Base-by-base conservation (phyloP, 2,329 filamentous ascomycete species). In the Calonectria montana region DNA sequence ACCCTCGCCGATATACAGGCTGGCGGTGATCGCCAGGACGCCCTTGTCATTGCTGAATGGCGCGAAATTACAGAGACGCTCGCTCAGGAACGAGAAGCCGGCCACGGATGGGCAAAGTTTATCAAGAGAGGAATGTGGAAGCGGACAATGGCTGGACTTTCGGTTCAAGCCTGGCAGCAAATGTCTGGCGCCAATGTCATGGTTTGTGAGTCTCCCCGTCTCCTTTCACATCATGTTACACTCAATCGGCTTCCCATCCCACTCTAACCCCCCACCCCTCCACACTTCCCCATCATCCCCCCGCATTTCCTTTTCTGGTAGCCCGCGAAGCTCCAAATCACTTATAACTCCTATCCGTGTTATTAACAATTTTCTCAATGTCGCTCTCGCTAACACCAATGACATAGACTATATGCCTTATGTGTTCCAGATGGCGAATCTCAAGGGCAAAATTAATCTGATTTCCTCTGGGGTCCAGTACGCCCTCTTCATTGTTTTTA, bases 1-100 rank as follows among this genome's bases (percentile, higher is more conserved):
- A 86, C 84, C 0, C 82, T 91, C 43, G 88, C 88, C n/a, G 78
- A 86, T 67, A 85, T 91, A 23, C 90, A 91, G 71, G 88, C 87
- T 12, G 82, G 84, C 5, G 89, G 89, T 3, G 84, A 91, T 71
- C 82, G 82, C 35, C 82, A 86, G 15, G 85, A 91, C 72, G 87
- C 89, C 0, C 77, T 87, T 1, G 89, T 91, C 6, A 79, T 90
- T 65, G 87, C 87, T 0, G 90, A 91, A 77, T 87, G 85, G 81
- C 83, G 88, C 69, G 87, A 89, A 69, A 88, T 73, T 8, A 89
- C 77, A 16, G 80, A 82, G 73, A 80, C 69, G 10, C 55, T 73
- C 12, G 15, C 45, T 8, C 55, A 39, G 8, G 72, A 73, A 18
- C 61, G 69, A 8, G 65, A 73, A 21, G 57, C 69, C 25, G 62